A percentile compares a stretch with the other conserved stretches of the same genome.
Conservation (phyloP, 352 stramenopile species). For the Phytopythium montanum region DNA sequence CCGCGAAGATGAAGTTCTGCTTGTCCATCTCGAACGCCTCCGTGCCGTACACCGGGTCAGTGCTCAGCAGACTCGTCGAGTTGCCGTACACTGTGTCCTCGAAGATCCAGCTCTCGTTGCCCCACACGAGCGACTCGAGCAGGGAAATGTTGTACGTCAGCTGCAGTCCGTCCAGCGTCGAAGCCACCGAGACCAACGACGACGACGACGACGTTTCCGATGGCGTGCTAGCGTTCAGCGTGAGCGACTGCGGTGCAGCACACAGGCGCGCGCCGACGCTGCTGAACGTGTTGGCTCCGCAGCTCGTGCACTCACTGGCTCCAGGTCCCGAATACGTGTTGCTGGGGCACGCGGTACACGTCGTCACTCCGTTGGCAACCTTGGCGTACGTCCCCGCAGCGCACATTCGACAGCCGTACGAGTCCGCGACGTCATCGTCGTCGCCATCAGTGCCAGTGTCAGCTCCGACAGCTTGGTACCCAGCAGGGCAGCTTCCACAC, state of each 20-base stretch:
- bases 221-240: constrained; percentile 25
- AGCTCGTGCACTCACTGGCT: constrained; percentile 42
- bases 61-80: constrained; percentile 24
- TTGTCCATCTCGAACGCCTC: constrained; percentile 45
- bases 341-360: constrained; percentile 45
- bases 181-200: constrained; percentile 10
- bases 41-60: constrained; percentile 32
- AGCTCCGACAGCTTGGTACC: constrained; percentile 38
- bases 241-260: constrained; percentile 40
- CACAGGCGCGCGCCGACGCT: constrained; percentile 32
- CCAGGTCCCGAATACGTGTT: constrained; percentile 62
- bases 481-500: constrained; percentile 49
- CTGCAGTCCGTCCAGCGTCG: constrained; percentile 19
- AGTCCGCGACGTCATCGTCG: constrained; percentile 21
- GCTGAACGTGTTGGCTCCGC: constrained; percentile 67
- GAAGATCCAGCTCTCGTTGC: constrained; percentile 56
- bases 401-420: constrained; percentile 50
- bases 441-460: constrained; percentile 8
- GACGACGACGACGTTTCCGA: constrained; percentile 16
- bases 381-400: constrained; percentile 48
- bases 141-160: constrained; percentile 73
- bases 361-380: constrained; percentile 26
- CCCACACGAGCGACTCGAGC: constrained; percentile 65
- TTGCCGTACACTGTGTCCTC: constrained; percentile 37
- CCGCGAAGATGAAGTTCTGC: constrained; percentile 43